Base-by-base conservation (phyloP, 1,284 basidiomycete species). In the Ganoderma meredithae region DNA sequence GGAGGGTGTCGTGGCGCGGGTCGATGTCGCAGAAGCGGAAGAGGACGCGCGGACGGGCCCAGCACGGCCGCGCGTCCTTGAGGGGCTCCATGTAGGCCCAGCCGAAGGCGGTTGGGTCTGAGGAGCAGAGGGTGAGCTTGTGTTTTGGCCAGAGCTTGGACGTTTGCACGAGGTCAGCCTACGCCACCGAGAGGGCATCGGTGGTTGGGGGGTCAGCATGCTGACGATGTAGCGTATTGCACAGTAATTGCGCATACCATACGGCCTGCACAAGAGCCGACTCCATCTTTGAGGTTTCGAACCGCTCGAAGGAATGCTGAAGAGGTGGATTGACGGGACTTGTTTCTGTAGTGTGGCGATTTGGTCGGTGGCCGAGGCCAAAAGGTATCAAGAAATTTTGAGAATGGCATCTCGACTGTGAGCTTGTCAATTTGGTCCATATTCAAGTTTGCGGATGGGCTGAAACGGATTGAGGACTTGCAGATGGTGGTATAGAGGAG, bases 11-110 rank as follows among this genome's bases (percentile, higher is more conserved):
- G 25, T 36, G 55, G 3, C 55, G 55, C 2, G 56, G 56, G n/a
- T 59, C 56, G 22, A 59, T 22, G 12, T 59, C 39, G 39, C 56
- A 59, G 22, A 59, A 59, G n/a, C 56, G 56, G 22, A 59, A 59
- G 15, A 59, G 56, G 56, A 59, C 39, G 19, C 56, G 56, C 15
- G 56, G 36, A 19, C 56, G 33, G 33, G 56, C 56, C 56, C 56
- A 59, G 33, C n/a, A 22, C 6, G 56, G 56, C 9, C 56, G 36
- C 33, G 56, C 10, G n/a, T n/a, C 56, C 36, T 41, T 17, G 39
- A 59, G 33, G n/a, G 56, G 56, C 39, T 59, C 39, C 5, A 40
- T 36, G 33, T 25, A 22, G n/a, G 56, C 56, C 56, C 56, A 59
- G 12, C 36, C n/a, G 33, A 59, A 59, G n/a, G 19, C 56, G 8